Conservation (phyloP, 495 filamentous ascomycete species). For the Halenospora varia region DNA sequence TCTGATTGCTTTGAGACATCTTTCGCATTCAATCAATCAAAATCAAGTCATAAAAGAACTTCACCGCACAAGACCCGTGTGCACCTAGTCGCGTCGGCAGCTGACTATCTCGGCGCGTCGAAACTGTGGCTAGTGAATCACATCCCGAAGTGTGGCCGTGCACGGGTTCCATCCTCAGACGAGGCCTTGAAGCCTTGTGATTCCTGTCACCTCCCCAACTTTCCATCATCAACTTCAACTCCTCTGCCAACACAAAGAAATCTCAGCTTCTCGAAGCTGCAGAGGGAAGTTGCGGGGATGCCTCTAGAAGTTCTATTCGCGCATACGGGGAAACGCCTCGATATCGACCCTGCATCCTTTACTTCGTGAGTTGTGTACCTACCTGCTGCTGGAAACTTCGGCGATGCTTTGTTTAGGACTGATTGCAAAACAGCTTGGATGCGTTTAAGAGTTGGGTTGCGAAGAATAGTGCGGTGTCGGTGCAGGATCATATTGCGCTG, state of each 20-base stretch:
- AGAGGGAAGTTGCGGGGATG: constrained; percentile 42
- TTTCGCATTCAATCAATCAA: too few species aligned
- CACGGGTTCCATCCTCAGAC: not conserved
- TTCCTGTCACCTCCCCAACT: constrained; percentile 7
- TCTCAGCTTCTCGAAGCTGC: constrained; percentile 23
- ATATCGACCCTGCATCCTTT: constrained; percentile 64
- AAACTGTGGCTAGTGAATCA: constrained; percentile 1
- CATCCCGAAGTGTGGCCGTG: not conserved
- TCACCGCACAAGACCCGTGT: too few species aligned
- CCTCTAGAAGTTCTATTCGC: constrained; percentile 80
- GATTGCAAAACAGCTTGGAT: constrained; percentile 23
- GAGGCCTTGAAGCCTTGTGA: constrained; percentile 9
- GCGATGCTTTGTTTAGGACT: not conserved
- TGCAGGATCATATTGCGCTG: constrained; percentile 73
- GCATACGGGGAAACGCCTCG: constrained; percentile 80
- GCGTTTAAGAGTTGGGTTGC: constrained; percentile 57
- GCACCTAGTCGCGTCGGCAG: not conserved
- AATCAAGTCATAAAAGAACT: too few species aligned
- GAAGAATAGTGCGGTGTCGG: constrained; percentile 48
- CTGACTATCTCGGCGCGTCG: too few species aligned
- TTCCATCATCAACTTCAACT: not conserved
- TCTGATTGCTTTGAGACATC: constrained; percentile 1
- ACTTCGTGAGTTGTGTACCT: constrained; percentile 62
- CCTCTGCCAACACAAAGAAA: constrained; percentile 2
- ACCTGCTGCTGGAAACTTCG: not conserved